phyloP scores from a whole-genome alignment of 2,329 filamentous ascomycete genomes.

The Exophiala dermatitidis region DNA sequence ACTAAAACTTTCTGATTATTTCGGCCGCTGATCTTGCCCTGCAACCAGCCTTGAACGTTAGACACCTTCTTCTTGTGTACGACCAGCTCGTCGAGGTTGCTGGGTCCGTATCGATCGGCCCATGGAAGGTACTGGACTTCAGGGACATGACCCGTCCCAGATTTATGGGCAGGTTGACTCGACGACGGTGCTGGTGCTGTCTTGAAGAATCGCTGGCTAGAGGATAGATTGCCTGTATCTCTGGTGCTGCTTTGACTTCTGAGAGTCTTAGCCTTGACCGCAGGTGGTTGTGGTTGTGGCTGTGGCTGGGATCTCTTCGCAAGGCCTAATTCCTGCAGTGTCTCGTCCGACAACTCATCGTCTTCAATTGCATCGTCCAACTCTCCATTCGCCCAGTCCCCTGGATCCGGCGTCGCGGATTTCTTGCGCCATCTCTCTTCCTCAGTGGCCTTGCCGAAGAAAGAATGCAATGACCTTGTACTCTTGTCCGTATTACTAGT shows the following conservation, averaged over 20 bases:
- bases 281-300: too few species aligned
- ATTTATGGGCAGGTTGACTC: neutral
- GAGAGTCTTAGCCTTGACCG: neutral
- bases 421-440: conserved; percentile 35
- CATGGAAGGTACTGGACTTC: conserved; percentile 56
- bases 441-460: conserved; percentile 36
- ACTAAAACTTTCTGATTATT: conserved; percentile 64
- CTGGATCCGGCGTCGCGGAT: conserved; percentile 24
- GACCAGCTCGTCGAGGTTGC: conserved; percentile 70
- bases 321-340: conserved; percentile 32
- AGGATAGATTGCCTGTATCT: conserved; percentile 14
- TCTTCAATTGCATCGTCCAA: conserved; percentile 31
- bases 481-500: conserved; percentile 21
- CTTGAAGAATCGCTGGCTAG: conserved; percentile 25
- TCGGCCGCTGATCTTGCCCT: conserved; percentile 60
- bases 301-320: neutral
- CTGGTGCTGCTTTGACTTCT: conserved; percentile 3
- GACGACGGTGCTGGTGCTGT: neutral
- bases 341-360: conserved; percentile 32
- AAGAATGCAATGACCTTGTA: conserved; percentile 36
- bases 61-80: conserved; percentile 92
- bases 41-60: conserved; percentile 78
- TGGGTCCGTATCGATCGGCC: conserved; percentile 76
- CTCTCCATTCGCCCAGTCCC: conserved; percentile 16
- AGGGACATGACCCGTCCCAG: neutral